These are phyloP conservation scores for Paracamarosporium sp. DNA, from an alignment of 2,329 filamentous ascomycete genomes.

Conservation along the genomic window DNA sequence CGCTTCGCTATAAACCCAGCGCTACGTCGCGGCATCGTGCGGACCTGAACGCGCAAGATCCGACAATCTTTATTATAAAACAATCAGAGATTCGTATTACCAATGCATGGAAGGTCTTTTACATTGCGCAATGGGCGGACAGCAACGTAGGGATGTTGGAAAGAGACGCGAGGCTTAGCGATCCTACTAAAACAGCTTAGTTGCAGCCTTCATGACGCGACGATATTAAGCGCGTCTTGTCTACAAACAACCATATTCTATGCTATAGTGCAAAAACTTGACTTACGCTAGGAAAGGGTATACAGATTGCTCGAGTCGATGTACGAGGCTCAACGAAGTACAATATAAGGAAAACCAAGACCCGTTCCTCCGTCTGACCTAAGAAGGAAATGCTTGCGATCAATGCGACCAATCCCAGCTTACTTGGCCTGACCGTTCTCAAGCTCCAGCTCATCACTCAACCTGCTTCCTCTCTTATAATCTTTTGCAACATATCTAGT, in stretches of 20 bases:
- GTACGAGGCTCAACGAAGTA: background rate
- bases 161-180: background rate
- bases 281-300: background rate
- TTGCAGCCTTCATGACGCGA: background rate
- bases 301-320: background rate
- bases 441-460: slow-evolving; percentile 12
- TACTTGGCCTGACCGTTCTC: slow-evolving; percentile 1
- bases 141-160: background rate
- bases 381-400: slow-evolving; percentile 11
- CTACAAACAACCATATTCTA: background rate
- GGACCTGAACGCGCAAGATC: background rate
- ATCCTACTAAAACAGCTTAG: background rate
- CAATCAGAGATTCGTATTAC: background rate
- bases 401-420: background rate
- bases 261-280: background rate
- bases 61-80: background rate
- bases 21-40: slow-evolving; percentile 31
- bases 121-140: background rate
- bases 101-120: background rate
- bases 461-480: slow-evolving; percentile 4
- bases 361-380: background rate
- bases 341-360: background rate
- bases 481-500: slow-evolving; percentile 23
- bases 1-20: slow-evolving; percentile 40
- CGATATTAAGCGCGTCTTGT: background rate